Evolutionary conservation across 2,329 filamentous ascomycete species (phyloP).

Genomic region (Curvularia verruculosa): DNA sequence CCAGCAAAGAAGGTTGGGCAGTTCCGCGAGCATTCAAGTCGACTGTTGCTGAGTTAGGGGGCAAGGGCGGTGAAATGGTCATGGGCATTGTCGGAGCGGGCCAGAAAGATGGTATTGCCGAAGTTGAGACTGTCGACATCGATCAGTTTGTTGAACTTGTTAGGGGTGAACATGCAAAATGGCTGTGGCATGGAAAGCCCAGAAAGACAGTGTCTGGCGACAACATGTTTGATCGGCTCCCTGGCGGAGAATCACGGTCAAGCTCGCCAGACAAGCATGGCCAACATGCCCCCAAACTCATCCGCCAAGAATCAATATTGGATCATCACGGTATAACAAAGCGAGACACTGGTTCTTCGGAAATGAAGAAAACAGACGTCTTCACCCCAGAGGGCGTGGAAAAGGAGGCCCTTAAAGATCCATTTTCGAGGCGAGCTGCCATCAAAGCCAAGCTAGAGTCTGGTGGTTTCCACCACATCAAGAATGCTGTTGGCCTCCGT

Average conservation of each 20-base stretch:
- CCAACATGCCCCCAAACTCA: constrained; percentile 55
- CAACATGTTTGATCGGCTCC: constrained; percentile 47
- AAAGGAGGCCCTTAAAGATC: constrained; percentile 59
- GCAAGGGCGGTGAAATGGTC: constrained; percentile 91
- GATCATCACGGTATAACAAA: constrained; percentile 35
- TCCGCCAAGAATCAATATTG: constrained; percentile 58
- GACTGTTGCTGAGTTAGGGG: constrained; percentile 89
- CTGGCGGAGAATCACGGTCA: constrained; percentile 47
- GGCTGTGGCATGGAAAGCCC: constrained; percentile 92
- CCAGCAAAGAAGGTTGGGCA: constrained; percentile 86
- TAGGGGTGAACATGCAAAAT: constrained; percentile 83
- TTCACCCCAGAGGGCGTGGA: constrained; percentile 48
- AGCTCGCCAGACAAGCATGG: constrained; percentile 61
- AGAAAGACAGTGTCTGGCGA: constrained; percentile 62
- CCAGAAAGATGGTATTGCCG: constrained; percentile 87
- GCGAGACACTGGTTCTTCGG: constrained; percentile 40
- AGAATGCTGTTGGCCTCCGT: constrained; percentile 74
- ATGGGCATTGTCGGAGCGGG: constrained; percentile 87
- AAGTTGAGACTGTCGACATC: constrained; percentile 90
- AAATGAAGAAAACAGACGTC: constrained; percentile 32
- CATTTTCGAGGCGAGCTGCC: constrained; percentile 65
- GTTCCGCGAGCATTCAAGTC: constrained; percentile 95
- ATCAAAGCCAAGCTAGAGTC: constrained; percentile 83
- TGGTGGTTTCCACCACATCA: constrained; percentile 81
- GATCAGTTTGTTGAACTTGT: constrained; percentile 80